Evolutionary conservation across 768 basidiomycete species (phyloP).

Genomic region (Epithele typhae): DNA sequence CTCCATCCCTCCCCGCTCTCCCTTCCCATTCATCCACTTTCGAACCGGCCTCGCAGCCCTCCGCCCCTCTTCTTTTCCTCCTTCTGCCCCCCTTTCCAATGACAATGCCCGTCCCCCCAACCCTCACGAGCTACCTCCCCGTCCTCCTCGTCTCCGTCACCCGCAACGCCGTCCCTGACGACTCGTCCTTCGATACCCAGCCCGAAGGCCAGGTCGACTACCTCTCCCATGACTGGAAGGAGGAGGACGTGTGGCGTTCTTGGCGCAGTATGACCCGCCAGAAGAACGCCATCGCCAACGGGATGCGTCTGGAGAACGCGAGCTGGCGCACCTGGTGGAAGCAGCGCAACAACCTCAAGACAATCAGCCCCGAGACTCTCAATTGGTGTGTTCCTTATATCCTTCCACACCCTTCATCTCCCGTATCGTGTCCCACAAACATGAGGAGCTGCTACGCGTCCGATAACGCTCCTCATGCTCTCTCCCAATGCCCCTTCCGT

Average conservation of each 20-base stretch:
- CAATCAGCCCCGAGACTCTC: constrained; percentile 92
- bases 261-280: constrained; percentile 98
- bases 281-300: constrained; percentile 98
- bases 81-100: neutral
- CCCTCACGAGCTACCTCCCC: constrained; percentile 52
- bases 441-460: constrained; percentile 5
- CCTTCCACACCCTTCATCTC: constrained; percentile 12
- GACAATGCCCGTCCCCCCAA: constrained; percentile 23
- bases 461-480: constrained; percentile 14
- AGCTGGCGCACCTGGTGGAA: constrained; percentile 99
- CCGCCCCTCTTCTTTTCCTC: neutral
- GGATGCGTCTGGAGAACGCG: constrained; percentile 92
- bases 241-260: constrained; percentile 98
- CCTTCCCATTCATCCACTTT: constrained; percentile 7
- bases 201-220: constrained; percentile 97
- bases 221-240: constrained; percentile 94
- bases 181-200: constrained; percentile 75
- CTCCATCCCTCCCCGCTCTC: constrained; percentile 2
- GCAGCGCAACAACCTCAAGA: constrained; percentile 93
- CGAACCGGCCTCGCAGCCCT: constrained; percentile 4
- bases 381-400: constrained; percentile 74
- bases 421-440: constrained; percentile 11
- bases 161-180: constrained; percentile 59
- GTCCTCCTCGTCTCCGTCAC: constrained; percentile 63
- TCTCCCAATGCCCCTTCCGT: neutral